Conservation (phyloP, 163 green algal species). For the Chlorella variabilis region DNA sequence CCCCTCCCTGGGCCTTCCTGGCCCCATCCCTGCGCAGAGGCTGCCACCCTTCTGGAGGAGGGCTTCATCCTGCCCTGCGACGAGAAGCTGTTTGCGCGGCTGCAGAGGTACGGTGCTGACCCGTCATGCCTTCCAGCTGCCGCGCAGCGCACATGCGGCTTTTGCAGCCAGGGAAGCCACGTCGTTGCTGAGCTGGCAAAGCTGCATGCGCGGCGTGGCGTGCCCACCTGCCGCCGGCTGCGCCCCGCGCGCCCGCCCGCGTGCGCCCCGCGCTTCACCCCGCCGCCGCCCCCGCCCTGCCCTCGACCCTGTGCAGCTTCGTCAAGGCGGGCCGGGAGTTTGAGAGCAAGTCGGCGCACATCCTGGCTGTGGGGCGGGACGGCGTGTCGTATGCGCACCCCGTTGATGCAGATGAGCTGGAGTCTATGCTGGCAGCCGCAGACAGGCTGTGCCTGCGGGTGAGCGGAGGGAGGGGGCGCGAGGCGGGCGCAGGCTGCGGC, state of each 20-base stretch:
- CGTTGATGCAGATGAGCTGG: slow-evolving; percentile 18
- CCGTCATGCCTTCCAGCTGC: too few species aligned
- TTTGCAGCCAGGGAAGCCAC: too few species aligned
- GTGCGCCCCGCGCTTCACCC: too few species aligned
- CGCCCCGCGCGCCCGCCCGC: too few species aligned
- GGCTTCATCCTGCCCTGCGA: slow-evolving; percentile 49
- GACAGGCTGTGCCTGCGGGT: slow-evolving; percentile 13
- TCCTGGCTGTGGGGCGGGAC: slow-evolving; percentile 27
- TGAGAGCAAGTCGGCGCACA: slow-evolving; percentile 11
- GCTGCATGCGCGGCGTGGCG: too few species aligned
- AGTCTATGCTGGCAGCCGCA: background rate
- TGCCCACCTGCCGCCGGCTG: too few species aligned
- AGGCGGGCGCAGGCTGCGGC: too few species aligned
- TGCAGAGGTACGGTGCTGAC: slow-evolving; percentile 7
- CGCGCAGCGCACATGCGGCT: too few species aligned
- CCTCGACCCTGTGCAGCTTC: background rate
- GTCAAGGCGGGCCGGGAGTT: slow-evolving; percentile 37
- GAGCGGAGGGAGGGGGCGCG: background rate
- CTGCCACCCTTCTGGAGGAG: slow-evolving; percentile 33
- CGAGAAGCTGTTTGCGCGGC: slow-evolving; percentile 33
- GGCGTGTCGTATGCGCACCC: slow-evolving; percentile 2
- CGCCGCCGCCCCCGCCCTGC: too few species aligned
- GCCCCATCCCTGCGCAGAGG: slow-evolving; percentile 5
- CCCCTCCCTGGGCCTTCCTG: background rate
- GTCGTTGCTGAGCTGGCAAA: too few species aligned